Evolutionary conservation across 352 stramenopile species (phyloP).

Genomic region (Phytophthora cryptogea): DNA sequence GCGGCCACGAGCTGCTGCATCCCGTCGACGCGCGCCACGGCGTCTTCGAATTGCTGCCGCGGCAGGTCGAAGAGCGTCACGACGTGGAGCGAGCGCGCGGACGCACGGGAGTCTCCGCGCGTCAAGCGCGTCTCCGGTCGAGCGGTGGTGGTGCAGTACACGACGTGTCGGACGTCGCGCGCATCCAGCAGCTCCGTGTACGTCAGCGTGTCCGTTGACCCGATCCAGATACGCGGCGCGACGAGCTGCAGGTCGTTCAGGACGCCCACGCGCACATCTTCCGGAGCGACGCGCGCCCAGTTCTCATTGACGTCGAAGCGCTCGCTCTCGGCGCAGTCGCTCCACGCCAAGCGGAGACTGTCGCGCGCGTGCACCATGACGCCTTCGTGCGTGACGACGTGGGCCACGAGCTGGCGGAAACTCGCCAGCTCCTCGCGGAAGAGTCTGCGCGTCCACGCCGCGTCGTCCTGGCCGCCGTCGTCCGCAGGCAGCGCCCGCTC

Average conservation of each 20-base stretch:
- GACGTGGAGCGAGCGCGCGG: not conserved
- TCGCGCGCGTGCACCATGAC: slow-evolving; percentile 13
- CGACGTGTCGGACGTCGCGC: slow-evolving; percentile 9
- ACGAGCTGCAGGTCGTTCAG: slow-evolving; percentile 43
- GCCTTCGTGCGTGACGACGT: slow-evolving; percentile 9
- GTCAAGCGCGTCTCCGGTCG: slow-evolving; percentile 5
- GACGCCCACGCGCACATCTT: slow-evolving; percentile 21
- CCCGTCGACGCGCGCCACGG: not conserved
- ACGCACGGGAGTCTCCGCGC: not conserved
- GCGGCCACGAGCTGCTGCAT: slow-evolving; percentile 13
- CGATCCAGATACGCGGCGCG: slow-evolving; percentile 39
- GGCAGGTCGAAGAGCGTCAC: slow-evolving; percentile 16
- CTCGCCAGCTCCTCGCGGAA: slow-evolving; percentile 10
- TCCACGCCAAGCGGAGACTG: slow-evolving; percentile 20
- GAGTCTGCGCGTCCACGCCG: slow-evolving; percentile 3
- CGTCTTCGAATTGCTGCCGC: slow-evolving; percentile 18
- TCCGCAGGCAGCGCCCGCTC: slow-evolving; percentile 16
- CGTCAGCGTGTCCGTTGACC: slow-evolving; percentile 31
- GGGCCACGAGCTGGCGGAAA: slow-evolving; percentile 14
- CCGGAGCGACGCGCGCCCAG: slow-evolving; percentile 7
- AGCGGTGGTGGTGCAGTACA: slow-evolving; percentile 16
- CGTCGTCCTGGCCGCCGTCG: not conserved
- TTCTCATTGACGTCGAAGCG: not conserved
- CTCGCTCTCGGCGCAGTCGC: not conserved
- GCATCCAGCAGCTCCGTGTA: slow-evolving; percentile 10